These are phyloP conservation scores for Primulina eburnea DNA, from an alignment of 257 asterid species.

Conservation along the genomic window DNA sequence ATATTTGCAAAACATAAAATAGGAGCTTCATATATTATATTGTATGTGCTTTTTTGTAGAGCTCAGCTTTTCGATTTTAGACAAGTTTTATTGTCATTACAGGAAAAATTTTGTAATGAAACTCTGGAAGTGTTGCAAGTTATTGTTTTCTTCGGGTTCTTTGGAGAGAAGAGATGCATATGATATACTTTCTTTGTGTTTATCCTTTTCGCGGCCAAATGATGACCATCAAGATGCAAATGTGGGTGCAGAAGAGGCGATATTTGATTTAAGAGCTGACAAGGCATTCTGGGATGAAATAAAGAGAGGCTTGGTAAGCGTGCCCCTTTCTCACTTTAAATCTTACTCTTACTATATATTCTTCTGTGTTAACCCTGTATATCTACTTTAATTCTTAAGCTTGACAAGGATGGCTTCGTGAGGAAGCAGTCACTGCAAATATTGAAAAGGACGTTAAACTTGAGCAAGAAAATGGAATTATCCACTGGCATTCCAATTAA, in stretches of 20 bases:
- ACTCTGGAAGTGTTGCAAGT: slow-evolving; percentile 70
- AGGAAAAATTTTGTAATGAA: slow-evolving; percentile 56
- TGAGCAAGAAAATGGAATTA: slow-evolving; percentile 45
- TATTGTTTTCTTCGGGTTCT: slow-evolving; percentile 61
- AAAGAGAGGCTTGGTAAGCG: slow-evolving; percentile 80
- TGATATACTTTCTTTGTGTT: slow-evolving; percentile 68
- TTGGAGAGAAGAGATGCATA: slow-evolving; percentile 90
- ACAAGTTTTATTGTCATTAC: slow-evolving; percentile 26
- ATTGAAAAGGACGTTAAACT: slow-evolving; percentile 53
- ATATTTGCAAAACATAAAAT: slow-evolving; percentile 14
- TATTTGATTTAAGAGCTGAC: slow-evolving; percentile 54
- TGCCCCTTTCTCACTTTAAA: slow-evolving; percentile 3
- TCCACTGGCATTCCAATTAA: slow-evolving; percentile 39
- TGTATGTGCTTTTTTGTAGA: not conserved
- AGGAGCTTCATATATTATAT: slow-evolving; percentile 2
- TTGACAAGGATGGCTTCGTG: slow-evolving; percentile 65
- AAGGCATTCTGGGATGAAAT: slow-evolving; percentile 77
- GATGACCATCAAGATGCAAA: slow-evolving; percentile 43
- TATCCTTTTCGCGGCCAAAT: slow-evolving; percentile 49
- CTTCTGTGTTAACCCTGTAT: slow-evolving; percentile 20
- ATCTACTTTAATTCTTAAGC: slow-evolving; percentile 39
- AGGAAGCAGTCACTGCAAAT: slow-evolving; percentile 80
- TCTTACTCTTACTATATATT: slow-evolving; percentile 20
- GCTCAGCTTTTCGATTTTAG: slow-evolving; percentile 5
- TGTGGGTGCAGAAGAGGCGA: slow-evolving; percentile 33